A percentile compares a stretch with the other conserved stretches of the same genome.
phyloP scores from a whole-genome alignment of 805 yeast genomes.

The Candida succiphila region DNA sequence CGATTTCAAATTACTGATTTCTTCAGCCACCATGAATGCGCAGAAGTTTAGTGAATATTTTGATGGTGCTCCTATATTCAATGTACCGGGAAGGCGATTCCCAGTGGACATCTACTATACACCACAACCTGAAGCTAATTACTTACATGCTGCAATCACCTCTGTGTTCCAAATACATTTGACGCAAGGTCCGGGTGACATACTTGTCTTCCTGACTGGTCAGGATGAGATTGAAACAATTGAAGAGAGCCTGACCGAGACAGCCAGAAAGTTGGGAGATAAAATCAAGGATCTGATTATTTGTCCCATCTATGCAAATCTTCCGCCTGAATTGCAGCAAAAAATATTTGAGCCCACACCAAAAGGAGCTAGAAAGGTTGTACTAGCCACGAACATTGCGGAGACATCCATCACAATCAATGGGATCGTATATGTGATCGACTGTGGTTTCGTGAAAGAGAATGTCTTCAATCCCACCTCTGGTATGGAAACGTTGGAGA shows the following conservation, averaged over 20 bases:
- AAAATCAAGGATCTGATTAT: slow-evolving; percentile 54
- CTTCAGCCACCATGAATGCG: slow-evolving; percentile 95
- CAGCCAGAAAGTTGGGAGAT: slow-evolving; percentile 50
- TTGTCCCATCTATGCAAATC: slow-evolving; percentile 84
- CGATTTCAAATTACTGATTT: slow-evolving; percentile 67
- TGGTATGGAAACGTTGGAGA: slow-evolving; percentile 81
- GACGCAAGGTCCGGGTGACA: slow-evolving; percentile 69
- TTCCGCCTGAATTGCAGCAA: slow-evolving; percentile 78
- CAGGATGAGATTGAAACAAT: slow-evolving; percentile 90
- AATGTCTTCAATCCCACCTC: slow-evolving; percentile 80
- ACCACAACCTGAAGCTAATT: slow-evolving; percentile 82
- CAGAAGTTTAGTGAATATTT: slow-evolving; percentile 77
- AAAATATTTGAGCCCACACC: slow-evolving; percentile 87
- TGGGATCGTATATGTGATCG: slow-evolving; percentile 91
- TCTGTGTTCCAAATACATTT: slow-evolving; percentile 82
- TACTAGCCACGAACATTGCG: slow-evolving; percentile 92
- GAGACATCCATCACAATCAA: slow-evolving; percentile 95
- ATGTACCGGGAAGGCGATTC: slow-evolving; percentile 86
- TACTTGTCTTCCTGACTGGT: slow-evolving; percentile 85
- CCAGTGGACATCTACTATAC: slow-evolving; percentile 86
- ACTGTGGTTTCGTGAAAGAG: slow-evolving; percentile 91
- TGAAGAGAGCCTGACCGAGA: slow-evolving; percentile 64
- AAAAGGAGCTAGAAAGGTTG: slow-evolving; percentile 66
- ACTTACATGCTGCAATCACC: slow-evolving; percentile 79
- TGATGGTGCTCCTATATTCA: slow-evolving; percentile 73